phyloP scores from a whole-genome alignment of 2,329 filamentous ascomycete species.

The Hypoxylon sp. region DNA sequence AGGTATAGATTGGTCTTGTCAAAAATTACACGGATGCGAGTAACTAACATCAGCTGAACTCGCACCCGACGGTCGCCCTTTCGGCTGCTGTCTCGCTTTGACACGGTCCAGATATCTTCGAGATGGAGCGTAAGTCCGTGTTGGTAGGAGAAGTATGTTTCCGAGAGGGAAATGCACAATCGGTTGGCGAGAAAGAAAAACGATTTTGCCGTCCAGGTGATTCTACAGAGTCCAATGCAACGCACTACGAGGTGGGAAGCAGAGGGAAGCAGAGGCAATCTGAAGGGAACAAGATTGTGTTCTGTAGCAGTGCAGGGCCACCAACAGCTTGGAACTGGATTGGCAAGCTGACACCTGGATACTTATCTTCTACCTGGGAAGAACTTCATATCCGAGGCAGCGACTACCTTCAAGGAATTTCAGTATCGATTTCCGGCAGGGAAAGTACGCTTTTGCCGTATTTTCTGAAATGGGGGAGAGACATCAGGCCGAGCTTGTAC shows the following conservation, averaged over 20 bases:
- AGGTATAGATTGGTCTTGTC: not conserved
- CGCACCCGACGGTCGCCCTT: not conserved
- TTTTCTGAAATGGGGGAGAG: not conserved
- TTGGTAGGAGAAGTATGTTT: not conserved
- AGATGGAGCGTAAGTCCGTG: not conserved
- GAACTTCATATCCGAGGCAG: no score
- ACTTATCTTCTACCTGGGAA: not conserved
- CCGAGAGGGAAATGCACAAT: not conserved
- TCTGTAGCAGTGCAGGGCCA: not conserved
- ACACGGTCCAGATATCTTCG: not conserved
- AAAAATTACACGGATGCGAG: not conserved
- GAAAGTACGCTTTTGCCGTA: not conserved
- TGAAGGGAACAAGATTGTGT: not conserved
- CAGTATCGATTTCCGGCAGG: not conserved
- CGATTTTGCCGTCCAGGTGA: not conserved
- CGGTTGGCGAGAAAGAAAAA: not conserved
- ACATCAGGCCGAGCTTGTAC: not conserved
- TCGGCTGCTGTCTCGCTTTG: not conserved
- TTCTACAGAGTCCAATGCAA: not conserved
- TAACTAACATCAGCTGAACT: not conserved
- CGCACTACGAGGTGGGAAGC: not conserved
- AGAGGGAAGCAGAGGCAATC: not conserved
- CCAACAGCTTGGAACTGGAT: not conserved
- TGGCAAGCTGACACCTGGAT: not conserved
- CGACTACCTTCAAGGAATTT: not conserved